Evolutionary conservation across 345 rosid genomes (phyloP).

Genomic region (Dipteronia dyeriana): DNA sequence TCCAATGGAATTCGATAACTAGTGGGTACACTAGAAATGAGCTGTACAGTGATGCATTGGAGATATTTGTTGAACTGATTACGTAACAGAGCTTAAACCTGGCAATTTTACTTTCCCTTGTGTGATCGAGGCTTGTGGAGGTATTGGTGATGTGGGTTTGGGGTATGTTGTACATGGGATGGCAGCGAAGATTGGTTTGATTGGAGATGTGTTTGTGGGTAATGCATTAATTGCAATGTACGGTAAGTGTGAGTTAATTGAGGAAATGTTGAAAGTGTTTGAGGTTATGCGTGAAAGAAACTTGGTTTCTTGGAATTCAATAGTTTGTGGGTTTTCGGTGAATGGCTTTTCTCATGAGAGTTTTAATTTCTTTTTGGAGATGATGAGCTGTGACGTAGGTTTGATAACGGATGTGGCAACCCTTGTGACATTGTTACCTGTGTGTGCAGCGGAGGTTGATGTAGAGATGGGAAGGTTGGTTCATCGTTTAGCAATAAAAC

Average conservation of each 20-base stretch:
- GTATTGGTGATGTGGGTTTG: slow-evolving; percentile 36
- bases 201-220: slow-evolving; percentile 54
- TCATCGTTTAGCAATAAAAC: slow-evolving; percentile 61
- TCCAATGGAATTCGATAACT: slow-evolving; percentile 67
- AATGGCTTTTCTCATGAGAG: slow-evolving; percentile 42
- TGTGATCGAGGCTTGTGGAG: slow-evolving; percentile 67
- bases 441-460: slow-evolving; percentile 48
- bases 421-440: slow-evolving; percentile 52
- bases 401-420: slow-evolving; percentile 58
- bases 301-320: slow-evolving; percentile 70
- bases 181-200: slow-evolving; percentile 52
- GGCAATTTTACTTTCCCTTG: slow-evolving; percentile 72
- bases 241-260: slow-evolving; percentile 48
- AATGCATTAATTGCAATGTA: slow-evolving; percentile 62
- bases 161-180: slow-evolving; percentile 61
- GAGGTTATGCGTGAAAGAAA: slow-evolving; percentile 50
- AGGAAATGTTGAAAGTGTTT: slow-evolving; percentile 44
- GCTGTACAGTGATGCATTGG: slow-evolving; percentile 44
- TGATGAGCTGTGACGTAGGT: slow-evolving; percentile 41
- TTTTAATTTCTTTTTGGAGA: slow-evolving; percentile 38
- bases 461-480: slow-evolving; percentile 45
- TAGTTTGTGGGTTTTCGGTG: slow-evolving; percentile 50
- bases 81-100: slow-evolving; percentile 40
- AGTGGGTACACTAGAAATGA: slow-evolving; percentile 63
- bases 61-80: slow-evolving; percentile 49